Base-by-base conservation (phyloP, 2,329 filamentous ascomycete species). In the Ascochyta pisi region DNA sequence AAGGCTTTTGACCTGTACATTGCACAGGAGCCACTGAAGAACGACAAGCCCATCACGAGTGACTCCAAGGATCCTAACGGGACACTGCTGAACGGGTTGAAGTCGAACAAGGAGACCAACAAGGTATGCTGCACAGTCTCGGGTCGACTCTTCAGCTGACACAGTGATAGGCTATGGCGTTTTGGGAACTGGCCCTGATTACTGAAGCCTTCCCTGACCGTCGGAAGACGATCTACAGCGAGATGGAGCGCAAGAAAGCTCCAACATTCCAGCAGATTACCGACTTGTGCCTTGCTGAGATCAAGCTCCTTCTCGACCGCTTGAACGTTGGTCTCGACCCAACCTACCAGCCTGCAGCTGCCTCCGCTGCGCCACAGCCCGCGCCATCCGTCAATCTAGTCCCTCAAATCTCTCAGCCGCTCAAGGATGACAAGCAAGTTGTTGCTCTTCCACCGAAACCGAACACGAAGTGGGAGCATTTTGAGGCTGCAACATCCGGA, bases 51-150 rank as follows among this genome's bases (percentile, higher is more conserved):
- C 4, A 83, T 98, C 52, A 96, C 92, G 0, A 84, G 85, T 16
- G 90, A 94, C 63, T 91, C 92, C 15, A 95, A 91, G 70, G 93
- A 97, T 74, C 91, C 94, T 0, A 98, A 96, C 68, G 92, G 92
- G 33, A 96, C 91, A 71, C 81, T 98, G 26, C 75, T 98, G 44
- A 92, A 88, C 53, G 94, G 94, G 0, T 76, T 98, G 41, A 93
- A 88, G 72, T 89, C 89, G 62, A 95, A 92, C 77, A 95, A 94
- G 74, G 82, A 91, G 8, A 82, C 90, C 9, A 86, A 91, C 57
- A 88, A 86, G 76, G 89, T 89, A 77, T 66, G 81, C 56, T 49
- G n/a, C 12, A 47, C 1, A 31, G 16, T 9, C 19, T 4, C 19
- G 34, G n/a, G 12, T 19, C 19, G 34, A 16, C 19, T 16, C n/a